phyloP scores from a whole-genome alignment of 2,329 filamentous ascomycete species.

The Paecilomyces formosus region DNA sequence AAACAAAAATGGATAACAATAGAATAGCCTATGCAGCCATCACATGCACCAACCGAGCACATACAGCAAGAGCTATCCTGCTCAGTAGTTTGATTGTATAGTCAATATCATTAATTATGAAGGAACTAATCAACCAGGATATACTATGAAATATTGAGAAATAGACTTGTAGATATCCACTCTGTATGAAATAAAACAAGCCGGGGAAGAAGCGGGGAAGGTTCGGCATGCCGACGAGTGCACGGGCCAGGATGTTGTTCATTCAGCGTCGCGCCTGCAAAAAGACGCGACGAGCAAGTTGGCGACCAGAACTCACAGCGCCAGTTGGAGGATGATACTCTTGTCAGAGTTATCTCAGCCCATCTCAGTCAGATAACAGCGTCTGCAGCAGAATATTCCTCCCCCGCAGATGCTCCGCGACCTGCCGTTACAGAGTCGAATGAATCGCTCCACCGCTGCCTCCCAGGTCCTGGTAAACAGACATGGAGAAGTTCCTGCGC shows the following conservation, averaged over 20 bases:
- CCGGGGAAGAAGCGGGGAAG: background rate
- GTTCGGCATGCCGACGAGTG: background rate
- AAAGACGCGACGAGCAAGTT: background rate
- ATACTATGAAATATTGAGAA: too few species aligned
- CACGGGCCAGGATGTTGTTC: background rate
- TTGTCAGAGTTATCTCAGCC: background rate
- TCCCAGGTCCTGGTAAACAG: background rate
- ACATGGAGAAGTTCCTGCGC: conserved; percentile 88
- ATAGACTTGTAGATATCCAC: too few species aligned
- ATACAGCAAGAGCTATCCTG: background rate
- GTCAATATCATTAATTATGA: too few species aligned
- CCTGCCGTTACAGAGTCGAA: background rate
- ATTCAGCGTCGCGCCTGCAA: conserved; percentile 1
- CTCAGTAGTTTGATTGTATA: background rate
- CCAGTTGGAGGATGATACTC: background rate
- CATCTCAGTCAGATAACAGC: background rate
- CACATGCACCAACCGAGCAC: background rate
- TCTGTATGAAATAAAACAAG: background rate
- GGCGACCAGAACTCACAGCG: background rate
- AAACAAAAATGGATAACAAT: background rate
- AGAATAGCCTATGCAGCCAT: too few species aligned
- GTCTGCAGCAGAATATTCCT: background rate
- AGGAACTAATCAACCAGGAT: too few species aligned
- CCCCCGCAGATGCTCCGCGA: background rate
- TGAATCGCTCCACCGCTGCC: background rate